Conservation (phyloP, 2,329 filamentous ascomycete species). For the Botrytis galanthina region DNA sequence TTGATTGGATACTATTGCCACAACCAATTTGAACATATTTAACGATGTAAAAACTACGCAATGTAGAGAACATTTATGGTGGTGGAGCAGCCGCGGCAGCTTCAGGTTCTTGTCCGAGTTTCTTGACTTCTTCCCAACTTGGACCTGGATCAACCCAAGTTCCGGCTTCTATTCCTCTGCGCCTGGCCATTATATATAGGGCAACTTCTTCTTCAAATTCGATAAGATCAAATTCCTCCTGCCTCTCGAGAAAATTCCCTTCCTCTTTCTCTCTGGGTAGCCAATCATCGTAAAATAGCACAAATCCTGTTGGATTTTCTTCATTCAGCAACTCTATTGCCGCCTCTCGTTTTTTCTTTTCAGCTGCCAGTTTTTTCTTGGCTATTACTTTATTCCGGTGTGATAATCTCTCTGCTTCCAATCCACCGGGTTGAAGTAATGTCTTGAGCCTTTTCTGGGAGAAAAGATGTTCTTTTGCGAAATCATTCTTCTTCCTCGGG, state of each 20-base stretch:
- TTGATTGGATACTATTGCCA: background rate
- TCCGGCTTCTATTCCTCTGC: background rate
- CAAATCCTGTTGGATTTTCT: no score
- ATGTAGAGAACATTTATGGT: background rate
- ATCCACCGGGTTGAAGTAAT: background rate
- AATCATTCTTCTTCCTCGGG: background rate
- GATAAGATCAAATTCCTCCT: rapidly evolving
- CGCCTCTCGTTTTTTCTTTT: no score
- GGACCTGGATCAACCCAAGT: constrained; percentile 12
- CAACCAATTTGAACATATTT: background rate
- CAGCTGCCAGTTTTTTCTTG: no score
- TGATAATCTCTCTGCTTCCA: background rate
- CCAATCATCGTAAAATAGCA: background rate
- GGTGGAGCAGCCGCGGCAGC: background rate
- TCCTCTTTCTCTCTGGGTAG: background rate
- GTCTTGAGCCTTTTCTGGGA: background rate
- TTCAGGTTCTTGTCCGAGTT: background rate
- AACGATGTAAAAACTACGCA: background rate
- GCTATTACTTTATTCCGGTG: background rate
- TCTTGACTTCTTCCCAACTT: background rate
- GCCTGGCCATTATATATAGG: background rate
- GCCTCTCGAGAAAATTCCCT: background rate
- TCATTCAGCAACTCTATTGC: background rate
- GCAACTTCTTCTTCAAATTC: background rate
- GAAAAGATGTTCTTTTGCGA: background rate